phyloP scores from a whole-genome alignment of 2,329 filamentous ascomycete genomes.

The Penicillium sp. region DNA sequence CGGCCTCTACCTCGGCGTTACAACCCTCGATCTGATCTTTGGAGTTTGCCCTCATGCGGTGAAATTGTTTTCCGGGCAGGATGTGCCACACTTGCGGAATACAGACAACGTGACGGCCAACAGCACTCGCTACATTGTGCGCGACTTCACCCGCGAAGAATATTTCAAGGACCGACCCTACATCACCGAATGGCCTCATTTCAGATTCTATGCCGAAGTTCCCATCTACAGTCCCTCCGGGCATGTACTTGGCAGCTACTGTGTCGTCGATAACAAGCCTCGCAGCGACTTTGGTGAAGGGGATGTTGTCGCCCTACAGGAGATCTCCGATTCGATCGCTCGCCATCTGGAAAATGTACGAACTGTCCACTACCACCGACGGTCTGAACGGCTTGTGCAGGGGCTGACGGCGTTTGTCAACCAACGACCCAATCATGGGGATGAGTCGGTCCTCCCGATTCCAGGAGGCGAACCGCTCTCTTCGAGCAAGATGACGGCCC shows the following conservation, averaged over 20 bases:
- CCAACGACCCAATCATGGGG: not conserved
- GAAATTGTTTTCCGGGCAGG: conserved; percentile 4
- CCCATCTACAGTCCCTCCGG: conserved; percentile 62
- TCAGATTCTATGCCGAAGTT: conserved; percentile 62
- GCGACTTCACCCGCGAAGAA: conserved; percentile 43
- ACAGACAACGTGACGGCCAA: not conserved
- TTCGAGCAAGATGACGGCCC: not conserved
- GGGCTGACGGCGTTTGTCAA: conserved; percentile 57
- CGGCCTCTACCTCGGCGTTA: conserved; percentile 28
- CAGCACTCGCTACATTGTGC: conserved; percentile 32
- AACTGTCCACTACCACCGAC: conserved; percentile 56
- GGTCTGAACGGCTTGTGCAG: conserved; percentile 60
- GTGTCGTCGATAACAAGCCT: conserved; percentile 62
- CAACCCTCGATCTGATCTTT: conserved; percentile 9
- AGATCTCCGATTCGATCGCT: conserved; percentile 51
- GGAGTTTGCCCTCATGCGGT: conserved; percentile 10
- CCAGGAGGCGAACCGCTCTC: not conserved
- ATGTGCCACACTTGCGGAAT: conserved; percentile 9
- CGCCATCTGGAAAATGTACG: conserved; percentile 62
- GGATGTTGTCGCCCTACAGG: conserved; percentile 13
- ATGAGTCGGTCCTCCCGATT: not conserved
- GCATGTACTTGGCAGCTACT: conserved; percentile 62
- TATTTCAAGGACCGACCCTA: conserved; percentile 41
- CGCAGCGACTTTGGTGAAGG: conserved; percentile 47
- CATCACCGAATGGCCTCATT: conserved; percentile 32